phyloP scores from a whole-genome alignment of 148 eudicot genomes.

The Linanthus parryae region DNA sequence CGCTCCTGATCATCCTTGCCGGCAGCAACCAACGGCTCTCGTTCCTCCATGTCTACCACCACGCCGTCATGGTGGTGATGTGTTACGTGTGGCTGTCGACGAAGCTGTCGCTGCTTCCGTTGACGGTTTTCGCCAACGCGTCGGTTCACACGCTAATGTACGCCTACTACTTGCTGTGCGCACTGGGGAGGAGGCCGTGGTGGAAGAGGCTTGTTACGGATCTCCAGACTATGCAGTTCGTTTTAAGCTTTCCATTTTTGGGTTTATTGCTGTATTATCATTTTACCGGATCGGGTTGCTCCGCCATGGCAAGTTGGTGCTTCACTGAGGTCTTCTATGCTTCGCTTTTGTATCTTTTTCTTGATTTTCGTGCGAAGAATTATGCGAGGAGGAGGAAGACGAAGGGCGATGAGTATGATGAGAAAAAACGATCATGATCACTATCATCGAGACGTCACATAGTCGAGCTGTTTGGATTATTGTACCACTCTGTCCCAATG shows the following conservation, averaged over 20 bases:
- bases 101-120: slow-evolving; percentile 51
- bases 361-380: slow-evolving; percentile 68
- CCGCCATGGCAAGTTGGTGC: slow-evolving; percentile 75
- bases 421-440: slow-evolving; percentile 24
- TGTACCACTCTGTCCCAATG: no score
- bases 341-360: slow-evolving; percentile 74
- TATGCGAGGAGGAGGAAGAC: slow-evolving; percentile 35
- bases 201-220: slow-evolving; percentile 88
- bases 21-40: slow-evolving; percentile 44
- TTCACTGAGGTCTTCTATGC: slow-evolving; percentile 71
- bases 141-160: slow-evolving; percentile 83
- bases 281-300: slow-evolving; percentile 42
- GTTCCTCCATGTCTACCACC: slow-evolving; percentile 96
- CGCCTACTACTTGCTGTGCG: slow-evolving; percentile 58
- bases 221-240: slow-evolving; percentile 80
- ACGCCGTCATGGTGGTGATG: slow-evolving; percentile 65
- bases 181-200: slow-evolving; percentile 57
- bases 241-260: slow-evolving; percentile 64
- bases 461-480: no score
- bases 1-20: slow-evolving; percentile 47
- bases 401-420: slow-evolving; percentile 1
- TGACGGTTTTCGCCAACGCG: slow-evolving; percentile 72
- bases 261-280: slow-evolving; percentile 60
- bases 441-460: no score
- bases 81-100: slow-evolving; percentile 65